Percentiles rank a stretch among this genome's conserved stretches.
phyloP scores from a whole-genome alignment of 768 basidiomycete genomes.

The Chiua virens region DNA sequence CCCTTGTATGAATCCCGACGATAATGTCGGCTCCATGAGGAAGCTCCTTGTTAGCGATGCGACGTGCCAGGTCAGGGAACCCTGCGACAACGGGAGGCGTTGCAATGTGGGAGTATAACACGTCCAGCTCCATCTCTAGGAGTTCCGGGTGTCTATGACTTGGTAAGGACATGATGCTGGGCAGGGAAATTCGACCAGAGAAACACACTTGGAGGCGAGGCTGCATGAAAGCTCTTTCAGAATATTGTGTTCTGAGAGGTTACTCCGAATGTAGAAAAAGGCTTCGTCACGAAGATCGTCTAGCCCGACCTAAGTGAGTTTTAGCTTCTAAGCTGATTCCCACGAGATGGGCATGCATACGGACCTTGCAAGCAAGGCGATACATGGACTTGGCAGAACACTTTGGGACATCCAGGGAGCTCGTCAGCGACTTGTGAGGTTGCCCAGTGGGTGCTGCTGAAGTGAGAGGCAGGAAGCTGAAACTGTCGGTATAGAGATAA shows the following conservation, averaged over 20 bases:
- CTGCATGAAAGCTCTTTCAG: constrained; percentile 22
- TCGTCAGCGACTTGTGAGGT: constrained; percentile 1
- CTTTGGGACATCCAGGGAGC: constrained; percentile 3
- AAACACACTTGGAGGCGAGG: constrained; percentile 15
- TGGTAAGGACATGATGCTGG: not conserved
- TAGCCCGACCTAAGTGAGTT: constrained; percentile 13
- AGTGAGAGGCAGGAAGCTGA: constrained; percentile 33
- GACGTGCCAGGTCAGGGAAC: constrained; percentile 3
- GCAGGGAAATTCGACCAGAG: not conserved
- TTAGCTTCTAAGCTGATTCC: not conserved
- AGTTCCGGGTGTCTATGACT: constrained; percentile 2
- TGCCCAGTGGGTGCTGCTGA: constrained; percentile 5
- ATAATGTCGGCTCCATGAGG: constrained; percentile 13
- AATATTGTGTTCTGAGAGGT: constrained; percentile 23
- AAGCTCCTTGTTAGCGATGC: constrained; percentile 9
- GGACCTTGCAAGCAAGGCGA: constrained; percentile 40
- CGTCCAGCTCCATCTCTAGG: constrained; percentile 9
- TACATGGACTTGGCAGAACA: constrained; percentile 50
- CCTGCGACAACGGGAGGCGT: constrained; percentile 6
- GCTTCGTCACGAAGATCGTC: constrained; percentile 19
- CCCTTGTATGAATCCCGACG: not conserved
- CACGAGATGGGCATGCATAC: not conserved
- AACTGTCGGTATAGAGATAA: constrained; percentile 38
- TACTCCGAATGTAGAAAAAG: constrained; percentile 10
- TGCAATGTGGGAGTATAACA: constrained; percentile 5